A percentile compares a stretch with the other conserved stretches of the same genome.
Conservation (phyloP, 2,329 filamentous ascomycete species). For the Penicillium paneum region DNA sequence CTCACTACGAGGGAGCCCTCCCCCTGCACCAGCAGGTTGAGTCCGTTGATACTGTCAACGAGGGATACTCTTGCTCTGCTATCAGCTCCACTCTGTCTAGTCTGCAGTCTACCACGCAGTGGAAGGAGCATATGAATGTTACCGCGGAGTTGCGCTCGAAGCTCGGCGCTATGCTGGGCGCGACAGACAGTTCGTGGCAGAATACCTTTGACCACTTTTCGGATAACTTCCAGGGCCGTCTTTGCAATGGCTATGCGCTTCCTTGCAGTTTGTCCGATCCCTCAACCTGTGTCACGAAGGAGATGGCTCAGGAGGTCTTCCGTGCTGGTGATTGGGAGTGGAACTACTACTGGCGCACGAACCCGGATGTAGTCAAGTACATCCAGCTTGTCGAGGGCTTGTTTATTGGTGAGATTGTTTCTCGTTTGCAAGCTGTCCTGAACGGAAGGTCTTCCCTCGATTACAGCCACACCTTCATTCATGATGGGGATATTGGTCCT, state of each 20-base stretch:
- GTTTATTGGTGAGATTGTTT: constrained; percentile 39
- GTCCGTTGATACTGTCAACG: constrained; percentile 37
- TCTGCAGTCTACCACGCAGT: constrained; percentile 31
- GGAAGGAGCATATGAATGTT: constrained; percentile 36
- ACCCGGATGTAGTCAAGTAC: constrained; percentile 34
- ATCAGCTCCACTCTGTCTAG: constrained; percentile 20
- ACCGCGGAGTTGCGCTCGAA: constrained; percentile 29
- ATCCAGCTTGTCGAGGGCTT: constrained; percentile 39
- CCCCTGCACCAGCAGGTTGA: constrained; percentile 39
- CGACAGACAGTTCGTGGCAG: constrained; percentile 30
- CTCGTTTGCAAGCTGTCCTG: constrained; percentile 28
- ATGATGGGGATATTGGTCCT: constrained; percentile 41
- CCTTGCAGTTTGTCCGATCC: constrained; percentile 32
- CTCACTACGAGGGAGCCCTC: constrained; percentile 29
- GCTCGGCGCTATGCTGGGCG: constrained; percentile 35
- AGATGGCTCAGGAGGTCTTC: constrained; percentile 38
- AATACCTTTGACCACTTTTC: constrained; percentile 40
- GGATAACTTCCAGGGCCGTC: constrained; percentile 42
- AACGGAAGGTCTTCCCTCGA: constrained; percentile 23
- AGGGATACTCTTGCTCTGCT: constrained; percentile 35
- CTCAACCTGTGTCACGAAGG: constrained; percentile 30
- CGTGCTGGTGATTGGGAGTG: constrained; percentile 44
- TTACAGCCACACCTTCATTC: constrained; percentile 38
- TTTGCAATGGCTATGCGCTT: constrained; percentile 40
- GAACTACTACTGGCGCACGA: constrained; percentile 42